Evolutionary conservation across 2,329 filamentous ascomycete genomes (phyloP).

Genomic region (Alternaria novae-zelandiae): DNA sequence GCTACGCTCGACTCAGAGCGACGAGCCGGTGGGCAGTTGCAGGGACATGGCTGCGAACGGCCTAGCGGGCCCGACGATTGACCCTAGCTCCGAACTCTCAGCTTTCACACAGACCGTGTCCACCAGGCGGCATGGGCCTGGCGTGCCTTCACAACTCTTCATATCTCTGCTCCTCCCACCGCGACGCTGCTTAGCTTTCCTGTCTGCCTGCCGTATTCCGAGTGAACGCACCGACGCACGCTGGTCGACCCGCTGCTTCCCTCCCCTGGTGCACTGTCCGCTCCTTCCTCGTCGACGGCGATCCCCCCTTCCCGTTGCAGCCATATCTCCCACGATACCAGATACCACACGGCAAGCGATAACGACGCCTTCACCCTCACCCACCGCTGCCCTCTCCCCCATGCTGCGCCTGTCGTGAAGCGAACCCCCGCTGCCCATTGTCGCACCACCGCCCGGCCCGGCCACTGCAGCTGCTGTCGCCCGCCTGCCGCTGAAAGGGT

Average conservation of each 20-base stretch:
- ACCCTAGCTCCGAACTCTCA: slow-evolving; percentile 18
- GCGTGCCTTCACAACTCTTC: slow-evolving; percentile 9
- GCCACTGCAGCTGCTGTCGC: slow-evolving; percentile 19
- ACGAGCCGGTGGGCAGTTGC: neutral
- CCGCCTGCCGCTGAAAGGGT: slow-evolving; percentile 17
- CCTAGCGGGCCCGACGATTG: slow-evolving; percentile 16
- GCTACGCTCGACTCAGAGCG: slow-evolving; percentile 7
- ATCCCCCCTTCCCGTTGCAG: slow-evolving; percentile 21
- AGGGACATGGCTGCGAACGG: slow-evolving; percentile 13
- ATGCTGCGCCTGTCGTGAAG: slow-evolving; percentile 5
- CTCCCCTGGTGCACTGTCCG: neutral
- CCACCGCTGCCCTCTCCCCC: neutral
- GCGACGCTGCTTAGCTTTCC: slow-evolving; percentile 6
- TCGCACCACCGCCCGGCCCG: neutral
- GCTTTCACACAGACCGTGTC: slow-evolving; percentile 27
- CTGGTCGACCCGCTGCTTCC: slow-evolving; percentile 2
- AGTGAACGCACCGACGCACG: neutral
- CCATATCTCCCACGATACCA: neutral
- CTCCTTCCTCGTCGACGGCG: slow-evolving; percentile 3
- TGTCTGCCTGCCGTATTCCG: neutral
- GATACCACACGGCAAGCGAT: neutral
- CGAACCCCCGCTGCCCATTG: neutral
- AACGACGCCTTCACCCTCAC: neutral
- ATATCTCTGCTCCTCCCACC: slow-evolving; percentile 15
- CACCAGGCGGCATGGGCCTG: slow-evolving; percentile 3